Conservation (phyloP, 2,329 filamentous ascomycete genomes). For the Acrodontium crateriforme region DNA sequence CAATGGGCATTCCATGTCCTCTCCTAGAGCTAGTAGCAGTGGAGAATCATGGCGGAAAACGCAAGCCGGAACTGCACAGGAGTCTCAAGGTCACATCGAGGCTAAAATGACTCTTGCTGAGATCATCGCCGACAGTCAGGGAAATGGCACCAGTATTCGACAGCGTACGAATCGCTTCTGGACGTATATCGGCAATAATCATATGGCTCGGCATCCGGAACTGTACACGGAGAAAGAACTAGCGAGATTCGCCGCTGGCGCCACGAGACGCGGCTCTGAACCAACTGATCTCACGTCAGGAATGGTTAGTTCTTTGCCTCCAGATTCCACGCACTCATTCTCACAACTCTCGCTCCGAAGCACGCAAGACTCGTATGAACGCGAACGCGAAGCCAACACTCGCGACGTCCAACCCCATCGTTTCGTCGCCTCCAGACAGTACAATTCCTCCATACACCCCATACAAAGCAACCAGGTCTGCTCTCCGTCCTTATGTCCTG, state of each 20-base stretch:
- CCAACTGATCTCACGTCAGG: no score
- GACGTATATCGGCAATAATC: constrained; percentile 23
- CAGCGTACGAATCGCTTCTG: constrained; percentile 21
- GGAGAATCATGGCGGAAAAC: constrained; percentile 13
- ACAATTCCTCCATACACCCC: no score
- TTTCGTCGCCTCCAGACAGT: no score
- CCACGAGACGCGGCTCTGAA: no score
- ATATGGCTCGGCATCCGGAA: constrained; percentile 21
- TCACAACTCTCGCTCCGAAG: no score
- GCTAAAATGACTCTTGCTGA: constrained; percentile 18
- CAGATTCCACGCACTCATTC: no score
- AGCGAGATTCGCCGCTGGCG: constrained; percentile 14
- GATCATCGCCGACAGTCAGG: constrained; percentile 17
- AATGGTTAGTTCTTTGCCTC: no score
- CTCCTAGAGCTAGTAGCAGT: constrained; percentile 2
- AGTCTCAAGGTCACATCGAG: constrained; percentile 1
- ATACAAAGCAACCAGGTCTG: no score
- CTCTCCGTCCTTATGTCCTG: no score
- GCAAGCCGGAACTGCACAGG: constrained; percentile 8
- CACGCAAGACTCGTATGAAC: no score
- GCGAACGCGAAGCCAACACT: no score
- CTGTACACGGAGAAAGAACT: constrained; percentile 19
- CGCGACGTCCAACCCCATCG: no score
- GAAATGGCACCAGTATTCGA: constrained; percentile 11
- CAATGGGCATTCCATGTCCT: constrained; percentile 6